Conservation (phyloP, 2,329 filamentous ascomycete genomes). For the Diaporthe nobilis region DNA sequence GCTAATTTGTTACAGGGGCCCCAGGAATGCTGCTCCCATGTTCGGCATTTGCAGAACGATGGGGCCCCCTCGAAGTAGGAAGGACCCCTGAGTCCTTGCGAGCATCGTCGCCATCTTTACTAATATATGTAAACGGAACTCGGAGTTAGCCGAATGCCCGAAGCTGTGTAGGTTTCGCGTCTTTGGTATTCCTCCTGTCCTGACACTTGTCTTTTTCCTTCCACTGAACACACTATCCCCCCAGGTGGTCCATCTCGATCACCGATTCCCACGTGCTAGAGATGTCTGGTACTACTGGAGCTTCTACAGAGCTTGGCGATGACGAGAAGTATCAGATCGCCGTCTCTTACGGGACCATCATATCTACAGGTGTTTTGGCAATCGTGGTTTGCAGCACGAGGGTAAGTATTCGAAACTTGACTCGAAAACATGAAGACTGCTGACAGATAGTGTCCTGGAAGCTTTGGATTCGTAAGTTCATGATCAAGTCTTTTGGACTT, state of each 20-base stretch:
- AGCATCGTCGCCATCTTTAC: neutral
- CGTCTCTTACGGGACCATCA: slow-evolving; percentile 38
- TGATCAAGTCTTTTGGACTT: slow-evolving; percentile 1
- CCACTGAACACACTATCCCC: neutral
- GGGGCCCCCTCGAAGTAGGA: neutral
- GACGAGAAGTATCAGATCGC: slow-evolving; percentile 38
- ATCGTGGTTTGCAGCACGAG: slow-evolving; percentile 35
- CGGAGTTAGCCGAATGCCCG: neutral
- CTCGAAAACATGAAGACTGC: neutral
- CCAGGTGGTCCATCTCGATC: neutral
- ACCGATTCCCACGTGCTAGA: neutral
- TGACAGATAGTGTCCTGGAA: neutral
- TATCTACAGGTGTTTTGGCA: slow-evolving; percentile 35
- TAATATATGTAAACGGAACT: neutral
- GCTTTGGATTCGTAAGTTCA: slow-evolving; percentile 1
- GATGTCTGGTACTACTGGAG: neutral
- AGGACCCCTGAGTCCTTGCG: neutral
- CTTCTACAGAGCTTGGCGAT: neutral
- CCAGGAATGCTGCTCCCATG: neutral
- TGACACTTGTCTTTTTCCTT: neutral
- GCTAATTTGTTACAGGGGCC: neutral
- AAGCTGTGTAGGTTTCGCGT: neutral
- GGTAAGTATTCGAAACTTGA: neutral
- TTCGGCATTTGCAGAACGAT: neutral
- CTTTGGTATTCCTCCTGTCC: neutral